Evolutionary conservation across 345 rosid genomes (phyloP).

Genomic region (Schrenkiella parvula): DNA sequence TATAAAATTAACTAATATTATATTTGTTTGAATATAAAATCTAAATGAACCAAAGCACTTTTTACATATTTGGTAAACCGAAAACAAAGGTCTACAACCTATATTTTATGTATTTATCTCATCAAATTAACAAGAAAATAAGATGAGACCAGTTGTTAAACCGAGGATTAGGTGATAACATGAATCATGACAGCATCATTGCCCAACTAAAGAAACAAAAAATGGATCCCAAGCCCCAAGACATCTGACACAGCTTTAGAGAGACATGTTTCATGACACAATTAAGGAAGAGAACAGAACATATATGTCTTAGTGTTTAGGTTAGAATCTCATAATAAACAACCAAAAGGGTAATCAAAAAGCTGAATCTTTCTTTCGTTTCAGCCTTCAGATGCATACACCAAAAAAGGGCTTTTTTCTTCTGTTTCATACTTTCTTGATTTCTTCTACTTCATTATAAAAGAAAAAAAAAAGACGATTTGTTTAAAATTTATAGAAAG

Average conservation of each 20-base stretch:
- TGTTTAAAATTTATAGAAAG: slow-evolving; percentile 3
- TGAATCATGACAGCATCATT: slow-evolving; percentile 39
- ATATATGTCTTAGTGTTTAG: slow-evolving; percentile 37
- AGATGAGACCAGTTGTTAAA: neutral
- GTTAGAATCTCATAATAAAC: slow-evolving; percentile 29
- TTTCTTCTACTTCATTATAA: neutral
- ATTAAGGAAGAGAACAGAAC: slow-evolving; percentile 33
- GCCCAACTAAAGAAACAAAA: slow-evolving; percentile 32
- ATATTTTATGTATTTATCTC: neutral
- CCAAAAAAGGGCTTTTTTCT: slow-evolving; percentile 14
- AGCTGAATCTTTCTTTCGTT: slow-evolving; percentile 32
- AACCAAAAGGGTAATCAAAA: slow-evolving; percentile 38
- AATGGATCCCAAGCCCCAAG: slow-evolving; percentile 17
- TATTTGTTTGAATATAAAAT: neutral
- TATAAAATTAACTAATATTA: neutral
- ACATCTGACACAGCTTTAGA: slow-evolving; percentile 35
- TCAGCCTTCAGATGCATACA: slow-evolving; percentile 23
- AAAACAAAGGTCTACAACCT: neutral
- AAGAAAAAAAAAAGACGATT: neutral
- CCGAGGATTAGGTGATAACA: slow-evolving; percentile 24
- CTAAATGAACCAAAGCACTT: neutral
- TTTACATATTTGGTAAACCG: neutral
- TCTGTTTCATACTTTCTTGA: slow-evolving; percentile 2
- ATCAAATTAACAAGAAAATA: neutral
- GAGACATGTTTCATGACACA: slow-evolving; percentile 23